Base-by-base conservation (phyloP, 139 green algal genomes). In the Chlorella sp. region DNA sequence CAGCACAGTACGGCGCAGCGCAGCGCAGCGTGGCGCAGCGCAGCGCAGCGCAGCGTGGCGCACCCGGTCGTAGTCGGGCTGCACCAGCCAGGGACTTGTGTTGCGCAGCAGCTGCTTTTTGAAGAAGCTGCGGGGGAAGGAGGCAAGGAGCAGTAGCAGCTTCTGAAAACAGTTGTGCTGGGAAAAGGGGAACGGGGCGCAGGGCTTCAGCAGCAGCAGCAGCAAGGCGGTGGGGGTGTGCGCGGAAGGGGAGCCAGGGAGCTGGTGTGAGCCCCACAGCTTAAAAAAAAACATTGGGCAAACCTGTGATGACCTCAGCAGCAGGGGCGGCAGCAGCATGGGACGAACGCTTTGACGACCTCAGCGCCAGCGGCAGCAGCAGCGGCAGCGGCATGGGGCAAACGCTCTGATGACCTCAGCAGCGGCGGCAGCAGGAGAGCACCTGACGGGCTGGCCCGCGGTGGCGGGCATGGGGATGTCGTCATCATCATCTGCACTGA, bases 11-110 rank as follows among this genome's bases (percentile, higher is more conserved):
- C n/a, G n/a, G n/a, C n/a, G n/a, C n/a, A n/a, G n/a, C n/a, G n/a
- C n/a, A n/a, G n/a, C n/a, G n/a, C n/a, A n/a, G n/a, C n/a, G n/a
- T n/a, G n/a, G n/a, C n/a, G n/a, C 62, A 69, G n/a, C n/a, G 32
- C 67, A 43, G 26, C n/a, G n/a, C 32, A 19, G 67, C 64, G 34
- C 46, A 11, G 7, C 46, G 2, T 46, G 30, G 11, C 62, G 17
- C 56, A 89, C 86, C 74, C 62, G 48, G 56, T 83, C 60, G 46
- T 85, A 87, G 38, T 90, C 87, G 26, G 87, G 87, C 30, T 90
- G 46, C 1, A 51, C 24, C 36, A 90, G 68, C 73, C 74, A 82
- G 8, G 82, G 87, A 41, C 58, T 81, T 14, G 69, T 76, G 67
- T 90, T 84, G 32, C 54, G 46, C 64, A 90, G 44, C 54, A 88